Conservation (phyloP, 2,329 filamentous ascomycete genomes). For the Biscogniauxia mediterranea region DNA sequence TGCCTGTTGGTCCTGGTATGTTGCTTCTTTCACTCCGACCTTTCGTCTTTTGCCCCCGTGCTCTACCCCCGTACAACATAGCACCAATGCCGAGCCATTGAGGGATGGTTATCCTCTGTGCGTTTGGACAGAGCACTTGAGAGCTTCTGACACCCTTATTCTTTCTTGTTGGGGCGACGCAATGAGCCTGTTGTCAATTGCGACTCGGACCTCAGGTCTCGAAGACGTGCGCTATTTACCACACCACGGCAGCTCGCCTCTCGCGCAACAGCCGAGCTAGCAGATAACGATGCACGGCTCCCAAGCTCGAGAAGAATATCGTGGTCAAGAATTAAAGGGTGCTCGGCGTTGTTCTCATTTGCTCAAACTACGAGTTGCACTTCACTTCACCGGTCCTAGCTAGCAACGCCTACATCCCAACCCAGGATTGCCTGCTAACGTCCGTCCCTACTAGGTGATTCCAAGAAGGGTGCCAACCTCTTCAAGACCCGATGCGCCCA, state of each 20-base stretch:
- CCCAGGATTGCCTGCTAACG: constrained; percentile 27
- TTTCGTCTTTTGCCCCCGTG: constrained; percentile 13
- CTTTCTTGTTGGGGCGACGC: constrained; percentile 3
- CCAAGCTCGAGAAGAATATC: neutral
- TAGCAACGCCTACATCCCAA: neutral
- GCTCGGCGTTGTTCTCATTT: neutral
- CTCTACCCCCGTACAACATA: constrained; percentile 14
- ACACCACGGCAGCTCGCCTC: neutral
- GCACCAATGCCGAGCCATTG: constrained; percentile 29
- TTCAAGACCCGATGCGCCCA: constrained; percentile 99
- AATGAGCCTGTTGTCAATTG: constrained; percentile 5
- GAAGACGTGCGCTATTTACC: constrained; percentile 31
- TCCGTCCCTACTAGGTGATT: constrained; percentile 64
- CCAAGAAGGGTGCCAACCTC: constrained; percentile 95
- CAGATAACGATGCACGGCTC: neutral
- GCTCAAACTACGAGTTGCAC: neutral
- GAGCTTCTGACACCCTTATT: constrained; percentile 2
- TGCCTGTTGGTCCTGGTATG: constrained; percentile 46
- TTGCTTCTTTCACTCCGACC: constrained; percentile 18
- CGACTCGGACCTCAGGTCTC: constrained; percentile 10
- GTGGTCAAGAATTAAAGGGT: neutral
- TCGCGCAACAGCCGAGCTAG: constrained; percentile 6
- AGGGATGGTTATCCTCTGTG: constrained; percentile 5
- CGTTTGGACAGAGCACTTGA: constrained; percentile 8
- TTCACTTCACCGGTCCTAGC: neutral